Evolutionary conservation across 495 filamentous ascomycete genomes (phyloP).

Genomic region (Hypoxylon fragiforme): DNA sequence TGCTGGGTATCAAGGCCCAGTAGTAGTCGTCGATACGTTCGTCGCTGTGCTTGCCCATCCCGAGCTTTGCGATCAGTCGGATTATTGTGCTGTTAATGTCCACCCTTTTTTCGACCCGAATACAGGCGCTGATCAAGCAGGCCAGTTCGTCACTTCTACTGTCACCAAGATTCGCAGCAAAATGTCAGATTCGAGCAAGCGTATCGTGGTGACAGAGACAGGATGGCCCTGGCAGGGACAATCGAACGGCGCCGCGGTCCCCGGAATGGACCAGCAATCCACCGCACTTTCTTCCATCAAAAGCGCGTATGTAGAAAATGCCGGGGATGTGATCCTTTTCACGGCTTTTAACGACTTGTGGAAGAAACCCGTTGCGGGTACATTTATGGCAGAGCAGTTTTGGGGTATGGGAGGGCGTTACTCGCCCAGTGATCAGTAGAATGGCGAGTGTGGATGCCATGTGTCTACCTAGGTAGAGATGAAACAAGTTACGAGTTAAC

Average conservation of each 20-base stretch:
- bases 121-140: conserved; percentile 59
- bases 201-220: conserved; percentile 64
- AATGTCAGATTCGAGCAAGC: conserved; percentile 38
- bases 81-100: conserved; percentile 79
- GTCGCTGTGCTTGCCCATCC: conserved; percentile 66
- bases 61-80: conserved; percentile 68
- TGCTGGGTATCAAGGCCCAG: conserved; percentile 70
- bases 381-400: conserved; percentile 71
- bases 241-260: conserved; percentile 66
- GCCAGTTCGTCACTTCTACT: conserved; percentile 61
- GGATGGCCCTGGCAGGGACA: conserved; percentile 79
- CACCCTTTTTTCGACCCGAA: conserved; percentile 82
- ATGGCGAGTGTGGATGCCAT: background rate
- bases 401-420: conserved; percentile 62
- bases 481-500: conserved; percentile 16
- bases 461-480: background rate
- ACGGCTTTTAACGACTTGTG: conserved; percentile 75
- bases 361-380: conserved; percentile 68
- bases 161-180: conserved; percentile 50
- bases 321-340: conserved; percentile 65
- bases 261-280: conserved; percentile 63
- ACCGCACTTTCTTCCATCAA: conserved; percentile 66
- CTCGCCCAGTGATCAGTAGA: conserved; percentile 31
- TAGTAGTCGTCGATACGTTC: conserved; percentile 81
- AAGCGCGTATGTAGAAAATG: conserved; percentile 49